phyloP scores from a whole-genome alignment of 257 asterid species.

The Ilex asprella region DNA sequence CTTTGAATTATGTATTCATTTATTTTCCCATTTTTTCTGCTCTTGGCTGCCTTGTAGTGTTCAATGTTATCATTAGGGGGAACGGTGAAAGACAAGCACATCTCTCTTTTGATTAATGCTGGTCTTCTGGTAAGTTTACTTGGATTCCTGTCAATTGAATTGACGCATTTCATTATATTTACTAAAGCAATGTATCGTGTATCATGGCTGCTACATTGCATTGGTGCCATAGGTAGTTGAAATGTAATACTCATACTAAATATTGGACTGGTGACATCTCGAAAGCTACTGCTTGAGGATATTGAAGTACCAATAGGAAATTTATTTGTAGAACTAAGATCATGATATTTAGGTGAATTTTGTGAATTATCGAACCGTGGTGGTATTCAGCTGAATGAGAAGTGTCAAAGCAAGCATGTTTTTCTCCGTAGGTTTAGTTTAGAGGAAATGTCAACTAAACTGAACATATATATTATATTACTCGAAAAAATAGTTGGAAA shows the following conservation, averaged over 20 bases:
- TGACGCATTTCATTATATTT: not conserved
- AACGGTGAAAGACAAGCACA: conserved; percentile 80
- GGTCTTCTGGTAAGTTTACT: conserved; percentile 78
- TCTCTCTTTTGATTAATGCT: conserved; percentile 73
- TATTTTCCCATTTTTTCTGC: conserved; percentile 10
- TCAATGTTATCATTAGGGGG: conserved; percentile 81
- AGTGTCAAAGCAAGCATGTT: too few species aligned
- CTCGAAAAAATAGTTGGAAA: too few species aligned
- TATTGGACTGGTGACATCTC: not conserved
- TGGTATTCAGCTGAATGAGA: too few species aligned
- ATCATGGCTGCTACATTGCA: not conserved
- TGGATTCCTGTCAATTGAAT: conserved; percentile 1
- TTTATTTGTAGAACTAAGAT: too few species aligned
- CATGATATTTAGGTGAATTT: too few species aligned
- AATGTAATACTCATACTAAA: not conserved
- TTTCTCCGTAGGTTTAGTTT: too few species aligned
- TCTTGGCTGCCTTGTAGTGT: conserved; percentile 42
- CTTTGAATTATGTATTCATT: conserved; percentile 1
- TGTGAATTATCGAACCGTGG: too few species aligned
- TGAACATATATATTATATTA: too few species aligned
- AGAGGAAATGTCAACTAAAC: too few species aligned
- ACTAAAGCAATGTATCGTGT: not conserved
- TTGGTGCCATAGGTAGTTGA: not conserved
- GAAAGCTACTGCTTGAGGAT: not conserved
- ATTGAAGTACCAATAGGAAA: not conserved